Base-by-base conservation (phyloP, 225 moss, liverwort and hornwort genomes). In the Marchantia paleacea region DNA sequence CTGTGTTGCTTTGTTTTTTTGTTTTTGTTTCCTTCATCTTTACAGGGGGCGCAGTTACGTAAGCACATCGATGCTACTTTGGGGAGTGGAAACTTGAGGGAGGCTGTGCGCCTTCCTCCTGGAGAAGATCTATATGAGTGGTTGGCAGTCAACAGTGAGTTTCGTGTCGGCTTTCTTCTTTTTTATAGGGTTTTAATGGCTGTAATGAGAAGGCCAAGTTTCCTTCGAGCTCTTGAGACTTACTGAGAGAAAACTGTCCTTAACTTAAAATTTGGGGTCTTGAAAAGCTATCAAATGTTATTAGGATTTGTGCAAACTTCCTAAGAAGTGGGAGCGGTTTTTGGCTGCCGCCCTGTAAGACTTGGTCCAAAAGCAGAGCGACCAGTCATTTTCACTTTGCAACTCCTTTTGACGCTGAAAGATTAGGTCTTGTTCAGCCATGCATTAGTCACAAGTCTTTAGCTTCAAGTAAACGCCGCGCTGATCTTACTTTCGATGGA, bases 51-150 rank as follows among this genome's bases (percentile, higher is more conserved):
- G 61, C 95, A 95, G 72, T 87, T 97, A 79, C 93, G 97, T 18
- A 95, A 99, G 90, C 97, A 99, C 79, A 99, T 99, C 85, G 97
- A 99, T 99, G 97, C 97, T 57, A 99, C 97, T 76, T 90, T 99
- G 20, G 97, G 97, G 55, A 99, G 97, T 85, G 97, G 97, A 24
- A 99, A 99, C 85, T 82, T 99, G 69, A 88, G 91, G 78, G 97
- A 99, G 93, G 97, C 95, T 10, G 97, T 99, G 58, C 93, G 97
- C 63, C 92, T 99, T 25, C 97, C 97, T 82, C 91, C 92, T 20
- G 97, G 97, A 20, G 97, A 99, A 86, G 97, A 99, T 81, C 95
- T 99, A 18, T 92, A 94, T 75, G 97, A 99, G 85, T 99, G 97
- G 97, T 72, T 99, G 84, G 97, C 97, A 62, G 97, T 99, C 60